Evolutionary conservation across 2,329 filamentous ascomycete species (phyloP).

Genomic region (Ophiosphaerella herpotricha): DNA sequence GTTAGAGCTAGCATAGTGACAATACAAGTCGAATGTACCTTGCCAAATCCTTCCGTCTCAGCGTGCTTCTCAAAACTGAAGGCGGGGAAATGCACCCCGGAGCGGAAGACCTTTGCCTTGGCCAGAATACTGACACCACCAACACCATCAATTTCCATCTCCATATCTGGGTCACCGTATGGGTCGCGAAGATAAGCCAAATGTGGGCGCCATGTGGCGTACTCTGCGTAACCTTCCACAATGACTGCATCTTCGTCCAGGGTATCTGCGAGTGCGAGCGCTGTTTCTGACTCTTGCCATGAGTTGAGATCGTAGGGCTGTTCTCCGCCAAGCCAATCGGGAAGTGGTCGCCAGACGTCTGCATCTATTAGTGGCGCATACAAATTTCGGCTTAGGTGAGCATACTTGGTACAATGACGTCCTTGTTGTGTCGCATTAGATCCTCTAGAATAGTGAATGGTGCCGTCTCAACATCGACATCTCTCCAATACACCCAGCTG

Average conservation of each 20-base stretch:
- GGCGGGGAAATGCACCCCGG: conserved; percentile 94
- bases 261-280: conserved; percentile 88
- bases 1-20: conserved; percentile 27
- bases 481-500: conserved; percentile 99
- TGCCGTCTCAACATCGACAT: conserved; percentile 97
- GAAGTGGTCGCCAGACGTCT: conserved; percentile 95
- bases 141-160: conserved; percentile 99
- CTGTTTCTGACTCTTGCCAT: conserved; percentile 99
- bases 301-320: conserved; percentile 98
- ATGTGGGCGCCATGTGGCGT: conserved; percentile 97
- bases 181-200: conserved; percentile 95
- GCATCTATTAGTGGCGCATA: conserved; percentile 19
- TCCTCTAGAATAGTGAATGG: conserved; percentile 97
- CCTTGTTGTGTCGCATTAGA: conserved; percentile 98
- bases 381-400: conserved; percentile 26
- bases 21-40: conserved; percentile 62
- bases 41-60: conserved; percentile 97
- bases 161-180: conserved; percentile 97
- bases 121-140: conserved; percentile 96
- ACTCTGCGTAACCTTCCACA: conserved; percentile 97
- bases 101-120: conserved; percentile 92
- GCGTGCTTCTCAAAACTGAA: conserved; percentile 99
- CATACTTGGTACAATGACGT: conserved; percentile 97
- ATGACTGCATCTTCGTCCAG: conserved; percentile 98
- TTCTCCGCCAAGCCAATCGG: conserved; percentile 97